A percentile compares a stretch with the other conserved stretches of the same genome.
These are phyloP conservation scores for Diaporthe aspalathi DNA, from an alignment of 2,329 filamentous ascomycete genomes.

Conservation along the genomic window DNA sequence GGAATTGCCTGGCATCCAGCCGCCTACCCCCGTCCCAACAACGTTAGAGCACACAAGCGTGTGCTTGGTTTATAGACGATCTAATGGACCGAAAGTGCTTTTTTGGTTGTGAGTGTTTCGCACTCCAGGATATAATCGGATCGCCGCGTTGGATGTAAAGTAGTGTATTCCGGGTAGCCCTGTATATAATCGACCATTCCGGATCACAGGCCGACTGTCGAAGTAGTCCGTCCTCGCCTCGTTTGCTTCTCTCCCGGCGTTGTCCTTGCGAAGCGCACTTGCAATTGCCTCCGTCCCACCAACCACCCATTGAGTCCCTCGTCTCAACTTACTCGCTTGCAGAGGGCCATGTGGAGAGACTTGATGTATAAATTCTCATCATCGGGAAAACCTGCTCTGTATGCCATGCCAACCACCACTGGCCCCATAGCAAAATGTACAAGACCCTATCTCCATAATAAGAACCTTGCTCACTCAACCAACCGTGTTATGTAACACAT, in stretches of 20 bases:
- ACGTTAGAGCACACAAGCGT: background rate
- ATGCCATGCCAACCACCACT: background rate
- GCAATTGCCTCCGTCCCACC: background rate
- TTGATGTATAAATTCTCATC: background rate
- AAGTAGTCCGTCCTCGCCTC: background rate
- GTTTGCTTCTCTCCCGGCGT: background rate
- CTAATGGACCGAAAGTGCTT: constrained; percentile 18
- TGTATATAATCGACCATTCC: constrained; percentile 5
- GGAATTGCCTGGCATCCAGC: background rate
- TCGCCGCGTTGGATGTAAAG: constrained; percentile 8
- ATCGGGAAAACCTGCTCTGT: background rate
- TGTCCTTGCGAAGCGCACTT: no score
- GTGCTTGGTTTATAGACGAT: constrained; percentile 18
- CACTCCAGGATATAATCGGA: constrained; percentile 1
- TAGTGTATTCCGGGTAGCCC: constrained; percentile 9
- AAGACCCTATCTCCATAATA: no score
- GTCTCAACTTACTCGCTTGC: background rate
- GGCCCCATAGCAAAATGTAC: background rate
- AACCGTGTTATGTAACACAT: background rate
- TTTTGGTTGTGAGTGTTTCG: background rate
- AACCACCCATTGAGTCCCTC: background rate
- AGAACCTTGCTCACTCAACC: no score
- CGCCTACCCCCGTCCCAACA: background rate
- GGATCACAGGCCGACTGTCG: background rate
- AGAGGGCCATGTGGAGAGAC: background rate